These are phyloP conservation scores for Cyclotella baltica DNA, from an alignment of 108 stramenopile species.

Conservation along the genomic window DNA sequence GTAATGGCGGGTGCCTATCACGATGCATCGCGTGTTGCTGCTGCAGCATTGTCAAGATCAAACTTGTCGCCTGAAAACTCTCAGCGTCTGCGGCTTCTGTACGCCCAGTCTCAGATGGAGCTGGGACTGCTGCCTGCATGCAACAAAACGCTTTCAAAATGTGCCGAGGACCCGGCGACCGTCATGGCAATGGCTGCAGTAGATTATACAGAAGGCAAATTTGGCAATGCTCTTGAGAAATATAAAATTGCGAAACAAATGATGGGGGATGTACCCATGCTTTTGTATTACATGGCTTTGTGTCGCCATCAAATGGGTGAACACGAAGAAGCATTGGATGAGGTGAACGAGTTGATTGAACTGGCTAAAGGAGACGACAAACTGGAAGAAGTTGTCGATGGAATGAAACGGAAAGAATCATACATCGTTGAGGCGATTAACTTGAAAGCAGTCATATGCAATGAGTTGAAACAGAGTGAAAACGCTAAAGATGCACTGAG, in stretches of 20 bases:
- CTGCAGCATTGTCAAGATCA: slow-evolving; percentile 7
- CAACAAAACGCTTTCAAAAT: slow-evolving; percentile 65
- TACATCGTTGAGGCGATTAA: slow-evolving; percentile 86
- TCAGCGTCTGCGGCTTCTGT: slow-evolving; percentile 72
- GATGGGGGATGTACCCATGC: slow-evolving; percentile 73
- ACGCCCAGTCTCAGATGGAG: slow-evolving; percentile 80
- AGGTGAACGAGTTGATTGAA: slow-evolving; percentile 75
- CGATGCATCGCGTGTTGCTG: slow-evolving; percentile 62
- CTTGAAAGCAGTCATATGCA: slow-evolving; percentile 86
- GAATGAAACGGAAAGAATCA: slow-evolving; percentile 34
- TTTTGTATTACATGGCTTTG: slow-evolving; percentile 90
- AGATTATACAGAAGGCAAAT: slow-evolving; percentile 80
- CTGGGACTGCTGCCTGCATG: slow-evolving; percentile 68
- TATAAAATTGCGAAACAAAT: slow-evolving; percentile 77
- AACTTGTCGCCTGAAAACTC: slow-evolving; percentile 44
- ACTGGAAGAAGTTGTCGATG: slow-evolving; percentile 39
- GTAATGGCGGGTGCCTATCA: slow-evolving; percentile 69
- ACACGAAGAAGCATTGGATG: slow-evolving; percentile 65
- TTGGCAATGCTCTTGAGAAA: slow-evolving; percentile 62
- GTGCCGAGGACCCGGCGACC: slow-evolving; percentile 73
- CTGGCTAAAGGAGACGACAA: slow-evolving; percentile 28
- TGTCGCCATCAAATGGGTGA: slow-evolving; percentile 83
- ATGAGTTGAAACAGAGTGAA: slow-evolving; percentile 55
- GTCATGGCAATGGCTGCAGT: slow-evolving; percentile 75
- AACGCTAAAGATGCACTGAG: slow-evolving; percentile 74